A percentile compares a stretch with the other conserved stretches of the same genome.
Conservation (phyloP, 176 grass and related monocot species). For the Elaeis guineensis region DNA sequence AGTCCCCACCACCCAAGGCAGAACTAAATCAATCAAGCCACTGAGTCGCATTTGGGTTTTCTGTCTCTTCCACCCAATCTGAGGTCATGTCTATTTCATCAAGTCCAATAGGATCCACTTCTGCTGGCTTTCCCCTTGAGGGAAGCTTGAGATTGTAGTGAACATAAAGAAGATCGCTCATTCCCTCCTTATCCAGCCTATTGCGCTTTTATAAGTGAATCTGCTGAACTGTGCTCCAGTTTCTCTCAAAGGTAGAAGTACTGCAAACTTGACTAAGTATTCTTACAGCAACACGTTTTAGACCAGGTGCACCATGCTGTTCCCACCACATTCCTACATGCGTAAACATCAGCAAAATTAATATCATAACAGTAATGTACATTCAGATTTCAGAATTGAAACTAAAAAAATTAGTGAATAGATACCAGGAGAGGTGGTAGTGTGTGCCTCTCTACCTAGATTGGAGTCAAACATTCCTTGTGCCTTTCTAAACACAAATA, state of each 20-base stretch:
- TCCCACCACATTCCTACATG: conserved; percentile 87
- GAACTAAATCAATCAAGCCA: conserved; percentile 85
- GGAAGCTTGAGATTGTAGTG: conserved; percentile 74
- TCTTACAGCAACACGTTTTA: conserved; percentile 70
- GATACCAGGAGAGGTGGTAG: conserved; percentile 64
- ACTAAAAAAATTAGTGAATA: not conserved
- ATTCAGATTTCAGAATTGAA: too few relatives aligned
- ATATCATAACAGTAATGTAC: too few relatives aligned
- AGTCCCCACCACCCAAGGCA: conserved; percentile 46
- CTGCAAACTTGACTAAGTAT: conserved; percentile 93
- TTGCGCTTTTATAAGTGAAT: conserved; percentile 77
- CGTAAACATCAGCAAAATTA: not conserved
- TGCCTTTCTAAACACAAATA: conserved; percentile 76
- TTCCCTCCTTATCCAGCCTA: conserved; percentile 57
- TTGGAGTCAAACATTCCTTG: conserved; percentile 86
- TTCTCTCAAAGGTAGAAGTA: conserved; percentile 56
- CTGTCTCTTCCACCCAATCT: conserved; percentile 80
- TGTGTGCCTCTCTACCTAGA: conserved; percentile 78
- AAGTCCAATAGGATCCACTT: conserved; percentile 46
- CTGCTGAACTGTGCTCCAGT: conserved; percentile 62
- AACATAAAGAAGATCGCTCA: conserved; percentile 70
- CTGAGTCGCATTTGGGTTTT: conserved; percentile 48
- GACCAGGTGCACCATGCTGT: conserved; percentile 62
- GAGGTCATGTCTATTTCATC: conserved; percentile 79
- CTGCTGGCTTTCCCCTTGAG: conserved; percentile 39